Evolutionary conservation across 352 stramenopile species (phyloP), one percentile per base, ranked within the genome.

Genomic region (Pythium scleroteichum): DNA sequence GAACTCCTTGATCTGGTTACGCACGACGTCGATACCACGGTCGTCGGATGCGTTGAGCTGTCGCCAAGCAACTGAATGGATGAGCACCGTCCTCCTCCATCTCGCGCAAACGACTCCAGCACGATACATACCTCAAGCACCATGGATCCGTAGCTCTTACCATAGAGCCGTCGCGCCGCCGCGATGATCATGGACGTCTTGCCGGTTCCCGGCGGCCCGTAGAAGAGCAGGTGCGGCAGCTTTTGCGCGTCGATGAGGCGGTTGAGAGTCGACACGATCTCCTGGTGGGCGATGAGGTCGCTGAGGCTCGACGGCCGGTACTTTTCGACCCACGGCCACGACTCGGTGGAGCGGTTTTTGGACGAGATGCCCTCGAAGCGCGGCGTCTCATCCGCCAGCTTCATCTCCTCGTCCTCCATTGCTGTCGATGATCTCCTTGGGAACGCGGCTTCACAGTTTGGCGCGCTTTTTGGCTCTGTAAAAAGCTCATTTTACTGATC

Each of bases 1-100:
- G 69, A 99, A 99, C 65, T 98, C 93, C 69, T 99, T 99, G 59
- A 99, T 98, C 75, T 99, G 92, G 68, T 99, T 97, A 32, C 97
- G 90, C 35, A 99, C 97, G 19, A 99, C 94, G 56, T 97, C 90
- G 66, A 99, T 99, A 46, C 96, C 96, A 68, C 96, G 89, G 57
- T 98, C 95, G 68, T 99, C 97, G 9, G 91, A 98, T 2, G 97
- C 97, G 70, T 99, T 99, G n/a, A 99, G 80, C 83, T 98, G 32
- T n/a, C n/a, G n/a, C n/a, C n/a, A n/a, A n/a, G n/a, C n/a, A n/a
- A n/a, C n/a, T n/a, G n/a, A n/a, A n/a, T n/a, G n/a, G n/a, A n/a
- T n/a, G n/a, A n/a, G n/a, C n/a, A n/a, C n/a, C n/a, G n/a, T n/a
- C n/a, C n/a, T n/a, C n/a, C n/a, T n/a, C n/a, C n/a, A n/a, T n/a